Evolutionary conservation across 2,329 filamentous ascomycete species (phyloP).

Genomic region (Ramichloridium luteum): DNA sequence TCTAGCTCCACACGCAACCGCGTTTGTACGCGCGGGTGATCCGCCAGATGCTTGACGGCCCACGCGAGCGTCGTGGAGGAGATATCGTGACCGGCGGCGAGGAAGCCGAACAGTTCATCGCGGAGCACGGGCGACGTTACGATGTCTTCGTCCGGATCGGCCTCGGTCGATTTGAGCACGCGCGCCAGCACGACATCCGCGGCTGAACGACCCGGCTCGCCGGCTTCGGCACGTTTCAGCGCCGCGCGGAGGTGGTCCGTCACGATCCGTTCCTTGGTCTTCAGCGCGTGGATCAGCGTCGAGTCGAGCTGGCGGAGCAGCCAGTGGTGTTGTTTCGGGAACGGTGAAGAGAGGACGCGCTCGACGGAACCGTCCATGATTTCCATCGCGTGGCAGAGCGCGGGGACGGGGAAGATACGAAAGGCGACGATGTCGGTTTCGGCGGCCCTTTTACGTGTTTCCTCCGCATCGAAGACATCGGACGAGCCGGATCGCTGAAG

Average conservation of each 20-base stretch:
- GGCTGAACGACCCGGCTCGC: conserved; percentile 24
- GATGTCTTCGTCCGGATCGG: no score
- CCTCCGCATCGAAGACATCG: no score
- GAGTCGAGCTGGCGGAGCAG: conserved; percentile 11
- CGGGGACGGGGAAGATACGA: no score
- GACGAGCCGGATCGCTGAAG: no score
- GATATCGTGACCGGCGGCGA: conserved; percentile 36
- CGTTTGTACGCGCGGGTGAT: conserved; percentile 24
- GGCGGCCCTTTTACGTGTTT: conserved; percentile 10
- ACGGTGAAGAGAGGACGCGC: conserved; percentile 11
- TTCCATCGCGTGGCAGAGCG: no score
- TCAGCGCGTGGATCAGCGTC: conserved; percentile 5
- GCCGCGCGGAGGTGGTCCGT: conserved; percentile 23
- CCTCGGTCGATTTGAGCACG: no score
- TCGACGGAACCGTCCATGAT: no score
- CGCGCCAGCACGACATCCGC: conserved; percentile 24
- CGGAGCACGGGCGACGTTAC: conserved; percentile 13
- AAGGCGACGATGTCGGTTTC: no score
- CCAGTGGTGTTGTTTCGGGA: conserved; percentile 17
- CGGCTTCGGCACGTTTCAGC: conserved; percentile 14
- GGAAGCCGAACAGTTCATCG: conserved; percentile 24
- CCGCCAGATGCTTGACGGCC: conserved; percentile 30
- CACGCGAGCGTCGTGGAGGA: conserved; percentile 32
- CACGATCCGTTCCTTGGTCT: conserved; percentile 23
- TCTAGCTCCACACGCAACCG: conserved; percentile 25